These are phyloP conservation scores for Trichoderma erinaceum DNA, from an alignment of 495 filamentous ascomycete genomes.

Conservation along the genomic window DNA sequence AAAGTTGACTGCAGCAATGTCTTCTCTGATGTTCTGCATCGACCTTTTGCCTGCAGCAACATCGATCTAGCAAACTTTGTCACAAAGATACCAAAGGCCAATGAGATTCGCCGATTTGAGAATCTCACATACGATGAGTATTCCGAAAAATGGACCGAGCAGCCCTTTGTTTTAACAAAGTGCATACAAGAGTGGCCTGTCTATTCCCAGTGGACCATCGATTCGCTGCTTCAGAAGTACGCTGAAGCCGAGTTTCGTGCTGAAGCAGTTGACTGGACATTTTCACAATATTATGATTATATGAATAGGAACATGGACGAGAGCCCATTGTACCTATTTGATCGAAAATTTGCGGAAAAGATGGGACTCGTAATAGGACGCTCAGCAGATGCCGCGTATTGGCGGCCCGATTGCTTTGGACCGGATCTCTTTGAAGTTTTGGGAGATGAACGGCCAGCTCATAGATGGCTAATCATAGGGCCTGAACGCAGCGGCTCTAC, in stretches of 20 bases:
- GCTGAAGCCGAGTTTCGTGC: conserved; percentile 68
- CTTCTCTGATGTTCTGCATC: conserved; percentile 87
- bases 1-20: conserved; percentile 66
- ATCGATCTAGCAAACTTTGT: conserved; percentile 60
- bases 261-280: conserved; percentile 89
- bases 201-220: conserved; percentile 66
- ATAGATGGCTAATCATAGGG: conserved; percentile 90
- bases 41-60: conserved; percentile 86
- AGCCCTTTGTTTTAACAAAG: conserved; percentile 81
- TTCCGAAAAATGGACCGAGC: conserved; percentile 64
- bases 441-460: conserved; percentile 73
- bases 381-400: conserved; percentile 55
- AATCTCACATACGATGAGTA: conserved; percentile 71
- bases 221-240: conserved; percentile 57
- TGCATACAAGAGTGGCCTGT: conserved; percentile 82
- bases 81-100: conserved; percentile 61
- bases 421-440: conserved; percentile 82
- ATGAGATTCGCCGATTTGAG: conserved; percentile 63
- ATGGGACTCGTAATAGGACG: conserved; percentile 63
- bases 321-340: conserved; percentile 89
- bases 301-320: conserved; percentile 80
- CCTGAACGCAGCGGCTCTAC: conserved; percentile 87
- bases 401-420: conserved; percentile 81
- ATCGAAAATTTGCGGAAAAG: conserved; percentile 79
- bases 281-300: conserved; percentile 74